Conservation (phyloP, 208 protist genomes). For the Leishmania guyanensis region DNA sequence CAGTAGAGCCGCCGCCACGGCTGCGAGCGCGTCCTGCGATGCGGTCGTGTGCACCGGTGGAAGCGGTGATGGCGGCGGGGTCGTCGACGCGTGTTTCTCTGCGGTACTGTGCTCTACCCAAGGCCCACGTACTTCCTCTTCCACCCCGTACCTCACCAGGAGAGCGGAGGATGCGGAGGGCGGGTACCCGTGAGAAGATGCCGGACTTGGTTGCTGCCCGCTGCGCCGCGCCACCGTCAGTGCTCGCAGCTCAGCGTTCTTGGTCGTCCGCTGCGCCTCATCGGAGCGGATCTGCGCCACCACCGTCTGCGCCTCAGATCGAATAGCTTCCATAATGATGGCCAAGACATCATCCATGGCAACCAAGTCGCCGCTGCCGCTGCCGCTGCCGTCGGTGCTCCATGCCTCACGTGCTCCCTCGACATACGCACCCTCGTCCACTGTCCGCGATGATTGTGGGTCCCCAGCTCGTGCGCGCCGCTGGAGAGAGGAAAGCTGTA, state of each 20-base stretch:
- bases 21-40: slow-evolving; percentile 9
- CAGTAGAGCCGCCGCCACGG: slow-evolving; percentile 13
- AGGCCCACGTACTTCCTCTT: background rate
- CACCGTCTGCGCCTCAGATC: slow-evolving; percentile 40
- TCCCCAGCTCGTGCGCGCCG: background rate
- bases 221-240: slow-evolving; percentile 12
- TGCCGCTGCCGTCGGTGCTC: background rate
- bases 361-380: slow-evolving; percentile 3
- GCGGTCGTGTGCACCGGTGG: slow-evolving; percentile 15
- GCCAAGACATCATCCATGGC: slow-evolving; percentile 41
- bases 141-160: background rate
- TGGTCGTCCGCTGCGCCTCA: slow-evolving; percentile 20
- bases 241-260: slow-evolving; percentile 23
- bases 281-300: slow-evolving; percentile 45
- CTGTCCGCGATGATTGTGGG: background rate
- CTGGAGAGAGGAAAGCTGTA: slow-evolving; percentile 10
- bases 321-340: slow-evolving; percentile 39
- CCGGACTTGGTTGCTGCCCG: background rate
- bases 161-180: slow-evolving; percentile 4
- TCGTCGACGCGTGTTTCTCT: background rate
- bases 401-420: background rate
- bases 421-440: background rate
- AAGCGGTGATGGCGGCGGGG: slow-evolving; percentile 5
- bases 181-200: background rate
- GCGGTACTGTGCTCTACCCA: background rate